A percentile compares a stretch with the other conserved stretches of the same genome.
phyloP scores from a whole-genome alignment of 176 grass and related monocot species.

The Oryza coarctata region DNA sequence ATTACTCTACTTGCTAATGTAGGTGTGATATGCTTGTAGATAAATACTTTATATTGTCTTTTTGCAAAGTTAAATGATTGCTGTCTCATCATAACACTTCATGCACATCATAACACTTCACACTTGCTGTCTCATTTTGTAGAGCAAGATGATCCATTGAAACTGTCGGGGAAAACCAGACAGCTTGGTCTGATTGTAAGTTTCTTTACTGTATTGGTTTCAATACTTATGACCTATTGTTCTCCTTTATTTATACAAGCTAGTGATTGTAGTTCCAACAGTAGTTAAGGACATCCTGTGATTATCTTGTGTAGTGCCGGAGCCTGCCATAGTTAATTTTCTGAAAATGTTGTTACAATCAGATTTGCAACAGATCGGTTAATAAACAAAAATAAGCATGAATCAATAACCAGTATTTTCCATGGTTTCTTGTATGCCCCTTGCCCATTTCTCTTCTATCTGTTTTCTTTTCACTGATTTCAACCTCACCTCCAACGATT shows the following conservation, averaged over 20 bases:
- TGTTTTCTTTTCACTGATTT: not conserved
- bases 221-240: not conserved
- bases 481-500: not conserved
- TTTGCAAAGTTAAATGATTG: not conserved
- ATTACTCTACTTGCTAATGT: too few species aligned
- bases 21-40: not conserved
- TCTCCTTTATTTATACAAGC: not conserved
- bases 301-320: not conserved
- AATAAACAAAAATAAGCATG: not conserved
- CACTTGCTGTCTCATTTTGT: slow-evolving; percentile 11
- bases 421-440: not conserved
- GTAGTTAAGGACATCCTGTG: not conserved
- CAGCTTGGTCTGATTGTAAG: slow-evolving; percentile 74
- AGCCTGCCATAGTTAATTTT: not conserved
- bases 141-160: slow-evolving; percentile 64
- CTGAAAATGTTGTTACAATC: not conserved
- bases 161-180: slow-evolving; percentile 68
- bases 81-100: too few species aligned
- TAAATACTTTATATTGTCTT: not conserved
- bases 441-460: not conserved
- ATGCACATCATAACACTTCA: too few species aligned
- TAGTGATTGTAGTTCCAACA: not conserved
- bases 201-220: slow-evolving; percentile 10
- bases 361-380: not conserved
- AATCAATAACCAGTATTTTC: not conserved